A percentile compares a stretch with the other conserved stretches of the same genome.
Evolutionary conservation across 2,329 filamentous ascomycete species (phyloP).

Genomic region (Xylariaceae sp.): DNA sequence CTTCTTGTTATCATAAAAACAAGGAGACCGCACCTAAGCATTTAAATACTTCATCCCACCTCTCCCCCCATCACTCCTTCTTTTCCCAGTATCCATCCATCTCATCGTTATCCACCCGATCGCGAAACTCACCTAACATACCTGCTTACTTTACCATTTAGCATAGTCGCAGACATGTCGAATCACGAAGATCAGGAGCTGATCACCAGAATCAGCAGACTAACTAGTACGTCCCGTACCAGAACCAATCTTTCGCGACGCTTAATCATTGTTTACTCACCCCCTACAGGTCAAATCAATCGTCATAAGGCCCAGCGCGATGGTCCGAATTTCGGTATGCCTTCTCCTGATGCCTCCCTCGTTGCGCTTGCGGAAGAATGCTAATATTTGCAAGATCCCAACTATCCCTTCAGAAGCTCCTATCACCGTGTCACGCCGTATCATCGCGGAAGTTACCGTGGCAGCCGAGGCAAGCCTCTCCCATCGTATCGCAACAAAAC

Average conservation of each 20-base stretch:
- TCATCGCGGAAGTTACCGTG: slow-evolving; percentile 29
- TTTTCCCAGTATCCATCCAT: background rate
- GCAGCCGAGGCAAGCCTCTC: slow-evolving; percentile 29
- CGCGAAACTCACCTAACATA: background rate
- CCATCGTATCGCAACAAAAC: slow-evolving; percentile 38
- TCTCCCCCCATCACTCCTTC: background rate
- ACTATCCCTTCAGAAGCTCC: slow-evolving; percentile 24
- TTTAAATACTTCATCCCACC: background rate
- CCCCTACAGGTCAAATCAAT: slow-evolving; percentile 71
- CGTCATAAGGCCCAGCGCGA: slow-evolving; percentile 70
- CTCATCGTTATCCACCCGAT: background rate
- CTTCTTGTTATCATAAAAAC: background rate
- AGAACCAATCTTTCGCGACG: slow-evolving; percentile 3
- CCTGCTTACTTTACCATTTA: slow-evolving; percentile 6
- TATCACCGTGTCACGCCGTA: slow-evolving; percentile 35
- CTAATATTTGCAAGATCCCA: slow-evolving; percentile 18
- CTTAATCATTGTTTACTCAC: slow-evolving; percentile 24
- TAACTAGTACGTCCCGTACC: slow-evolving; percentile 47
- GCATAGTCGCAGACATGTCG: slow-evolving; percentile 28
- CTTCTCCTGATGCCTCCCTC: background rate
- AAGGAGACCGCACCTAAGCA: background rate
- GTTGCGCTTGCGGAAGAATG: background rate
- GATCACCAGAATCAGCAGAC: slow-evolving; percentile 55
- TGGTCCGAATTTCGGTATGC: slow-evolving; percentile 39
- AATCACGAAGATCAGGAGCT: slow-evolving; percentile 53